Evolutionary conservation across 2,329 filamentous ascomycete genomes (phyloP), one percentile per base, ranked within the genome.

Genomic region (Neofusicoccum umdonicola): DNA sequence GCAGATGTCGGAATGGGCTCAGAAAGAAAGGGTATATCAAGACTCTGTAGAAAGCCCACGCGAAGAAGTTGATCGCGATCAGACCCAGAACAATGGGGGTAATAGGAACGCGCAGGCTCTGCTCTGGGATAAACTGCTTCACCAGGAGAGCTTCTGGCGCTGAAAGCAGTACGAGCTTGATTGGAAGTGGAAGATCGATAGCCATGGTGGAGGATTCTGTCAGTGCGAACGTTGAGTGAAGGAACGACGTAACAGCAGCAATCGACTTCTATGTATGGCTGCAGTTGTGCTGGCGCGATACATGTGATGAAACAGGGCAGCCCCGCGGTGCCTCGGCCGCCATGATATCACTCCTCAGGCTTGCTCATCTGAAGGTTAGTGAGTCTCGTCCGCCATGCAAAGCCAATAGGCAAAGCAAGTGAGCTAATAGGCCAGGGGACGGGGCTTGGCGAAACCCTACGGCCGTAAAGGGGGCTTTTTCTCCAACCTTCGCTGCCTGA

Each of bases 1-100:
- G 79, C 3, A 81, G 69, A 66, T 80, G 73, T 13, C 78, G 71
- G 8, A 80, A 67, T 3, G 79, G 78, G 15, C 73, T 78, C 11
- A 78, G 65, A 66, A 77, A 73, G 65, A 75, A 76, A 1, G 78
- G 78, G 51, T 79, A 79, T 4, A 77, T 62, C 17, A 75, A 34
- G 31, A 51, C 35, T 34, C 27, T 64, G 17, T 44, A 64, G 17
- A 64, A 52, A 8, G 35, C 44, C 62, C 62, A 64, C 22, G 17
- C 35, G 27, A 34, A 47, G 52, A 64, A 64, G 45, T 64, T 64
- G 44, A 60, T 19, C 2, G 12, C 45, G 34, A 52, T 35, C 45
- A 64, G 41, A 31, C 11, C 19, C 44, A 64, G 37, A 7, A 60
- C 44, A 37, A 64, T 58, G 11, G 54, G 54, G 0, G 62, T 64